phyloP scores from a whole-genome alignment of 2,329 filamentous ascomycete species.

The Knufia fluminis region DNA sequence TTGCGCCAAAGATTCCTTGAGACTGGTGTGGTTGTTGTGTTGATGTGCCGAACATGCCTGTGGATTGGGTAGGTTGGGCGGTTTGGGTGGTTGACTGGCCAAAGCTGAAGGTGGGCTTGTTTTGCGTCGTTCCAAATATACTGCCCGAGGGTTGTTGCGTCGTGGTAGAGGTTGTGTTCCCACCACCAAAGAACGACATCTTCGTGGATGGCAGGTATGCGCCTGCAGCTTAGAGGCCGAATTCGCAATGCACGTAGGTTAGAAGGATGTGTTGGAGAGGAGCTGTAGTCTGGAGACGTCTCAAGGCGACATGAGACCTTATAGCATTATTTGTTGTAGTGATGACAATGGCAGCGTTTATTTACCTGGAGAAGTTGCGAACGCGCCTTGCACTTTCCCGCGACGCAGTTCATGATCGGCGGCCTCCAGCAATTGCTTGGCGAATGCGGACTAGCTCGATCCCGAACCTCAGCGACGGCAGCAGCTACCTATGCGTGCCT shows the following conservation, averaged over 20 bases:
- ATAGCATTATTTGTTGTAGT: background rate
- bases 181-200: conserved; percentile 1
- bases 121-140: background rate
- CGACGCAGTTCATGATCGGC: background rate
- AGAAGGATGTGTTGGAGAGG: background rate
- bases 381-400: background rate
- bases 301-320: too few relatives aligned
- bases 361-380: background rate
- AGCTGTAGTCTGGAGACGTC: too few relatives aligned
- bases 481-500: too few relatives aligned
- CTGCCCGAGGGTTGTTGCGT: background rate
- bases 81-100: conserved; percentile 3
- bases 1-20: conserved; percentile 24
- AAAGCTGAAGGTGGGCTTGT: conserved; percentile 7
- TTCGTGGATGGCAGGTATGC: background rate
- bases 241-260: background rate
- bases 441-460: background rate
- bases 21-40: conserved; percentile 26
- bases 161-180: conserved; percentile 6
- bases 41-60: conserved; percentile 30
- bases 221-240: background rate
- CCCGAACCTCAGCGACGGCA: background rate
- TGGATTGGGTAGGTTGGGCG: conserved; percentile 11
- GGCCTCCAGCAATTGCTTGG: background rate
- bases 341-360: background rate